Evolutionary conservation across 1,139 yeast genomes (phyloP).

Genomic region (Waltiozyma sp.): DNA sequence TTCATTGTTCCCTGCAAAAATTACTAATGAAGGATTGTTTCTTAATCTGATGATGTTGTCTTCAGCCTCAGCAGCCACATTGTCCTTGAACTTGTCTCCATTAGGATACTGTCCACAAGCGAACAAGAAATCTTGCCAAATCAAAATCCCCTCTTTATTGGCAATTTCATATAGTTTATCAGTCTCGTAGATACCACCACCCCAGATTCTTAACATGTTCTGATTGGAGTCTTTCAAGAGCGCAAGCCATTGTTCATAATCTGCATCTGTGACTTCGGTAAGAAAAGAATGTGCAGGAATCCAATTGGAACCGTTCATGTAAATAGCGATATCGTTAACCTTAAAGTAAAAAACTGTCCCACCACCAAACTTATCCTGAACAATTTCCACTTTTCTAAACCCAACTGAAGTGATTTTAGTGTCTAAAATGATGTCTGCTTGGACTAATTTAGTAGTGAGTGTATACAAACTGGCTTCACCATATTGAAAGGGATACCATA

Average conservation of each 20-base stretch:
- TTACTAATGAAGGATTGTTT: conserved; percentile 6
- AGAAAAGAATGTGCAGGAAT: conserved; percentile 10
- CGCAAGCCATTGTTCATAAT: conserved; percentile 8
- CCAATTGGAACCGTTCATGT: conserved; percentile 12
- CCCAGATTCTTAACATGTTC: conserved; percentile 13
- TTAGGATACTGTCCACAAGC: conserved; percentile 14
- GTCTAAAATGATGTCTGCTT: neutral
- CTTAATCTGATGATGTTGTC: conserved; percentile 9
- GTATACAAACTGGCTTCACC: conserved; percentile 8
- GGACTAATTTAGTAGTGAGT: neutral
- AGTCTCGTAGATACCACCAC: conserved; percentile 12
- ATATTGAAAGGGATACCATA: conserved; percentile 13
- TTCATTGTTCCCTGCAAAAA: conserved; percentile 14
- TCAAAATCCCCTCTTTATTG: conserved; percentile 19
- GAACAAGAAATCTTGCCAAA: conserved; percentile 18
- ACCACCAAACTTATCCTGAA: conserved; percentile 5
- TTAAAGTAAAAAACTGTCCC: conserved; percentile 12
- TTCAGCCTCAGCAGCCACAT: conserved; percentile 7
- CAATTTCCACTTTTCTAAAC: conserved; percentile 10
- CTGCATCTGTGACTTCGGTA: conserved; percentile 5
- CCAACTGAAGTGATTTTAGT: conserved; percentile 5
- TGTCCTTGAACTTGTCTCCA: conserved; percentile 6
- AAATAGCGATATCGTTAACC: conserved; percentile 8
- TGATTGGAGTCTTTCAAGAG: conserved; percentile 7
- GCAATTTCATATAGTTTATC: conserved; percentile 8